Base-by-base conservation (phyloP, 495 filamentous ascomycete genomes). In the Aspergillus baeticus region DNA sequence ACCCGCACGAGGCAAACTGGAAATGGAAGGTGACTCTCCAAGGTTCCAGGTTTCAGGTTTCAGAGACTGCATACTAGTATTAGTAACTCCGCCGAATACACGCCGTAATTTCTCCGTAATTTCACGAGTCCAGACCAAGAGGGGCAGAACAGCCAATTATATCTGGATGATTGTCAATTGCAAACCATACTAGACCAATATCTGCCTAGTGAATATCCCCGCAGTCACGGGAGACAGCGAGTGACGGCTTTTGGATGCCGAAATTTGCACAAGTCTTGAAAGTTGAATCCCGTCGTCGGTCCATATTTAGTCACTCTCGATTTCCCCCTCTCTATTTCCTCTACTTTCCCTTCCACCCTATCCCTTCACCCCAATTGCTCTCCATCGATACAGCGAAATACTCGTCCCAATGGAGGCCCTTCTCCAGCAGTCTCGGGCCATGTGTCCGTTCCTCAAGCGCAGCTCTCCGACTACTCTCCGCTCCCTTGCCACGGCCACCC, bases 371-470 rank as follows among this genome's bases (percentile, higher is more conserved):
- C 46, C 51, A 31, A 53, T 36, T 49, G 26, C 29, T 31, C 39
- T 51, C 46, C 10, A 20, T 57, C 47, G 48, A 49, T 47, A 20
- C 52, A 33, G n/a, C 55, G 42, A 41, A 54, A 54, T 55, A 56
- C 53, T 42, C 43, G 33, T 44, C 59, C 35, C 59, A 65, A 98
- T 98, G 94, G 94, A 98, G 78, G 79, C 92, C 54, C 84, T 96
- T 53, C 85, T 98, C 60, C 89, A 90, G 67, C 94, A 97, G 74
- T 96, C 91, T 62, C 89, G 91, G 72, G 82, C 88, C 64, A 87
- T 98, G 86, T 98, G 94, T 72, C 94, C 94, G 48, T 98, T 98
- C 75, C 84, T 98, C 70, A 92, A 89, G 78, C 95, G 93, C 71
- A 90, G 93, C 10, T 92, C 92, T 1, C 90, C 92, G 58, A 84